A percentile compares a stretch with the other conserved stretches of the same genome.
phyloP scores from a whole-genome alignment of 139 green algal genomes.

The Trebouxia sp. region DNA sequence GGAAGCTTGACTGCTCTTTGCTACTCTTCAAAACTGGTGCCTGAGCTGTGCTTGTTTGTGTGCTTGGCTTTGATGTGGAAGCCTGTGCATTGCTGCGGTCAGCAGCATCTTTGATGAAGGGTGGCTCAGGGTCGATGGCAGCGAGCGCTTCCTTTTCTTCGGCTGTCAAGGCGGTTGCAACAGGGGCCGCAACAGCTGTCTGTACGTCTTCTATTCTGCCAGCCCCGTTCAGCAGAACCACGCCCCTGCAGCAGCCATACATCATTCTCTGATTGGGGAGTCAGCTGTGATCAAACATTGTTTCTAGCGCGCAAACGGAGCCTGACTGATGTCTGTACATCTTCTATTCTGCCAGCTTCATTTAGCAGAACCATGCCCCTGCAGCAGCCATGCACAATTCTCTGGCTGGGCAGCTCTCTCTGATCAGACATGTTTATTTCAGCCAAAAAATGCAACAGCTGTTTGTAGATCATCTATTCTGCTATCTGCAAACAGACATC shows the following conservation, averaged over 20 bases:
- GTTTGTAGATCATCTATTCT: too few relatives aligned
- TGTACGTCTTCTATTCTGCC: conserved; percentile 59
- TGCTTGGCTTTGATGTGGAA: too few relatives aligned
- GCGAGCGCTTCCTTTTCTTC: not conserved
- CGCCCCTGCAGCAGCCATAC: conserved; percentile 38
- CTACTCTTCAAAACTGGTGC: not conserved
- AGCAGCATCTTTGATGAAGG: not conserved
- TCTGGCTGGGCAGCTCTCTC: too few relatives aligned
- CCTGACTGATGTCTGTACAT: conserved; percentile 23
- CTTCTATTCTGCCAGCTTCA: conserved; percentile 60
- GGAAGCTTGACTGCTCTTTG: conserved; percentile 24
- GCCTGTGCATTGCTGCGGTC: too few relatives aligned
- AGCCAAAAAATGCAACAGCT: not conserved
- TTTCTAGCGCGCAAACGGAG: too few relatives aligned
- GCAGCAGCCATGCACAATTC: not conserved
- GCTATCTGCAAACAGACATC: too few relatives aligned
- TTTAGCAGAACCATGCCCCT: conserved; percentile 72
- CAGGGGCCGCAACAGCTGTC: conserved; percentile 11
- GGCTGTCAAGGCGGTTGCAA: not conserved
- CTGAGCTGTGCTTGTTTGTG: too few relatives aligned
- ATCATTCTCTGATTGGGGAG: too few relatives aligned
- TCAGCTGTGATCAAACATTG: too few relatives aligned
- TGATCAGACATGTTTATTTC: not conserved
- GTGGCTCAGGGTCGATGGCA: not conserved
- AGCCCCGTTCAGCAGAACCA: conserved; percentile 76